Evolutionary conservation across 1,284 basidiomycete species (phyloP).

Genomic region (Lentinus polychrous): DNA sequence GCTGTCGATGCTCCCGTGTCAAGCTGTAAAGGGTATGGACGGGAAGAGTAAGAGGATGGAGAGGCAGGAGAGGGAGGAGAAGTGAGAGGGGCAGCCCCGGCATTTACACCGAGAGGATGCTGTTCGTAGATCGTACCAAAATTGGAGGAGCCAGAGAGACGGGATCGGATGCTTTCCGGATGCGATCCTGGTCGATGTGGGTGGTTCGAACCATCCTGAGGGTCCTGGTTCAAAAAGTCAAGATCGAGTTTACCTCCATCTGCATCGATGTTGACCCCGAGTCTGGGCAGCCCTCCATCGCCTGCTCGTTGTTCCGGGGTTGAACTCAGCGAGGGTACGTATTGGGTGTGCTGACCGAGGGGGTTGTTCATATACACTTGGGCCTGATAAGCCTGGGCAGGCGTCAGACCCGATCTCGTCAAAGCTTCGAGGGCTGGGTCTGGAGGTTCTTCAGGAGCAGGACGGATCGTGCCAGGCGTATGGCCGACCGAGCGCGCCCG

Average conservation of each 20-base stretch:
- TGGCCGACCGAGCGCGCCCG: slow-evolving; percentile 49
- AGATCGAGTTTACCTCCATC: slow-evolving; percentile 46
- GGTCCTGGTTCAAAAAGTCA: slow-evolving; percentile 39
- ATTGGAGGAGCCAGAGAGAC: slow-evolving; percentile 20
- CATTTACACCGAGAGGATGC: not conserved
- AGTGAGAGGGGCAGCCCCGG: not conserved
- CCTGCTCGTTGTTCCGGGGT: slow-evolving; percentile 13
- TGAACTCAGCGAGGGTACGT: slow-evolving; percentile 6
- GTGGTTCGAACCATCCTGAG: slow-evolving; percentile 39
- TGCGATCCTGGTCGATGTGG: slow-evolving; percentile 19
- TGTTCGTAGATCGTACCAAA: slow-evolving; percentile 17
- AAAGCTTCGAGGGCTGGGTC: slow-evolving; percentile 42
- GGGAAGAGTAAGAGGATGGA: slow-evolving; percentile 23
- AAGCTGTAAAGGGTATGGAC: slow-evolving; percentile 41
- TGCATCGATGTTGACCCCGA: slow-evolving; percentile 47
- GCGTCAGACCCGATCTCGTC: slow-evolving; percentile 51
- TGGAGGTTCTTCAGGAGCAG: slow-evolving; percentile 48
- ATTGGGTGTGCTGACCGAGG: slow-evolving; percentile 2
- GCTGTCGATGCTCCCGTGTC: slow-evolving; percentile 35
- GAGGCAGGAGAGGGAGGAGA: slow-evolving; percentile 10
- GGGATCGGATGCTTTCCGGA: slow-evolving; percentile 21
- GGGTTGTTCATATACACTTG: slow-evolving; percentile 49
- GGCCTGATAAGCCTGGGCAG: slow-evolving; percentile 74
- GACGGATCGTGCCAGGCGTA: slow-evolving; percentile 38
- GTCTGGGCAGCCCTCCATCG: slow-evolving; percentile 29